Conservation (phyloP, 257 asterid genomes). For the Petrea volubilis region DNA sequence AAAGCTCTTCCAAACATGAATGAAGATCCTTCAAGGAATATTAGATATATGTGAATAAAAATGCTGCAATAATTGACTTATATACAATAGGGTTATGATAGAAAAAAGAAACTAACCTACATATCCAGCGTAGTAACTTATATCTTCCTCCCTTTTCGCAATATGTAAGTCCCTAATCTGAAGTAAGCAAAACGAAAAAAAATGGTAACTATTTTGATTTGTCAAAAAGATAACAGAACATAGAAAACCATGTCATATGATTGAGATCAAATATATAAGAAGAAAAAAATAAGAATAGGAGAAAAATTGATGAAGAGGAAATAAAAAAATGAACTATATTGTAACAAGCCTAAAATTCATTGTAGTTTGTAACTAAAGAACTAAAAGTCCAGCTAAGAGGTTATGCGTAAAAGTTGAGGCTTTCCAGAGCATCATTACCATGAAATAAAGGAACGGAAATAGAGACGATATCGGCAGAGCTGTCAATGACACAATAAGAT, state of each 20-base stretch:
- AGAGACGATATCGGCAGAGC: constrained; percentile 79
- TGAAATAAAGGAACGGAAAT: constrained; percentile 72
- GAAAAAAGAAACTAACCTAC: constrained; percentile 48
- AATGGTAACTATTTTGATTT: neutral
- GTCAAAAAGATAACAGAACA: neutral
- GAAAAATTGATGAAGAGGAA: neutral
- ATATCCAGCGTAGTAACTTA: constrained; percentile 73
- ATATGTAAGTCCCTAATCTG: constrained; percentile 58
- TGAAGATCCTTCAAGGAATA: constrained; percentile 56
- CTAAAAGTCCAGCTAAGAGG: neutral
- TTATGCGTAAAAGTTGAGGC: neutral
- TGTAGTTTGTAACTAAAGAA: neutral
- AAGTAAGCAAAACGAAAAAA: constrained; percentile 2
- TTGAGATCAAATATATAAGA: no score
- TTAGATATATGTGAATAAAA: neutral
- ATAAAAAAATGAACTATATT: neutral
- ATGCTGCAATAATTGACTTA: neutral
- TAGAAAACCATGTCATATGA: neutral
- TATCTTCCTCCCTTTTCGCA: constrained; percentile 66
- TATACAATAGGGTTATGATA: neutral
- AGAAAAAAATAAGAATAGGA: neutral
- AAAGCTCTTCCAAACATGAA: constrained; percentile 85
- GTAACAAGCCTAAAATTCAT: neutral
- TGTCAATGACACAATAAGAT: constrained; percentile 41
- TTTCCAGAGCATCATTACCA: constrained; percentile 43